Evolutionary conservation across 1,284 basidiomycete genomes (phyloP), one percentile per base, ranked within the genome.

Genomic region (Marasmius oreades): DNA sequence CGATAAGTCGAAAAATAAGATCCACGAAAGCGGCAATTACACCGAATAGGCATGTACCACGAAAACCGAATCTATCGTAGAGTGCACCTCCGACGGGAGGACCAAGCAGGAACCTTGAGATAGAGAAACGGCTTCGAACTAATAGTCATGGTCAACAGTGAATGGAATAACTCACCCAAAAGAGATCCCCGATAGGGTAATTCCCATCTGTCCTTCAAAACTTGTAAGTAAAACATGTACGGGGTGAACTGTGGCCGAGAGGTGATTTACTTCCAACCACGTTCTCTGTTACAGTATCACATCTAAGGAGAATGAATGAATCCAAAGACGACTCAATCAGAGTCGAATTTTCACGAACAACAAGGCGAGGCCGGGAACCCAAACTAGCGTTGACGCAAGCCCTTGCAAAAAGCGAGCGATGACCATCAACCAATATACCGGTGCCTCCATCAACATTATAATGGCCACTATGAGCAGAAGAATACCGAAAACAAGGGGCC

Each of bases 381-480:
- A 92, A 7, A 93, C 79, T 62, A 90, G 79, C 0, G 87, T 84
- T 1, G 85, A 88, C 34, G 84, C 84, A 16, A 88, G 71, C 1
- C 91, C 90, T 69, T 92, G 90, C 7, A 90, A 56, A 16, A 86
- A 70, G 20, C 91, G 82, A 16, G 88, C 85, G 28, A 92, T 42
- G 12, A 81, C 81, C 88, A 93, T 90, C 12, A 88, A 71, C 70
- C 82, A 75, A 64, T 84, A 93, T 20, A 75, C 78, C 2, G 80
- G 82, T 0, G 88, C 86, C 58, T 90, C 81, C 89, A 92, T 92
- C 51, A 93, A 78, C 73, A 92, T 75, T 22, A 92, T 70, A 65
- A 85, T 80, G 16, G 84, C 79, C 3, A 76, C 82, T 8, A 84
- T 71, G 12, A 90, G 75, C 14, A 81, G 64, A 2, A 82, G 12